Evolutionary conservation across 2,329 filamentous ascomycete species (phyloP), one percentile per base, ranked within the genome.

Genomic region (Claviceps paspali): DNA sequence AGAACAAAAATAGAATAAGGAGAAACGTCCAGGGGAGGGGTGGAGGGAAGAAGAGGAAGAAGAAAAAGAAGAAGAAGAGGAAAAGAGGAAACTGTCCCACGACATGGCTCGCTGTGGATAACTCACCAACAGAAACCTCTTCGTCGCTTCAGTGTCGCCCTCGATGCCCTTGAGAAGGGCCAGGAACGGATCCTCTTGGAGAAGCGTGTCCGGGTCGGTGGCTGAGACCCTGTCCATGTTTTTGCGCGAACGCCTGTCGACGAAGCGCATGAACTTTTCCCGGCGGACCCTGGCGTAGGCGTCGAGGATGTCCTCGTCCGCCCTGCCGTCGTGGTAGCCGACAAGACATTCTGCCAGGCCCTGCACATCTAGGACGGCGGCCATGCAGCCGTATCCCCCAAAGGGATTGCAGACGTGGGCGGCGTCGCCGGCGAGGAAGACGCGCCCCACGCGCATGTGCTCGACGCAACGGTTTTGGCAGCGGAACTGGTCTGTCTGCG

Each of bases 391-490:
- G 19, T 68, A 53, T 3, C 65, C 65, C 27, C 67, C 65, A 57
- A 67, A 68, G 15, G 65, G 64, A 42, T 68, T 68, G 45, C 65
- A 68, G n/a, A 68, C 43, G 49, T 72, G 67, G 6, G 65, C 67
- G 12, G 67, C 66, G 47, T 70, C 67, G 0, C 65, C 65, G 3
- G 64, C 66, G 3, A 71, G 53, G 11, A 67, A n/a, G 29, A 68
- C 52, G 15, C 61, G 57, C 0, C 65, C 66, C 1, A 65, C 60
- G 7, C 65, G 51, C 47, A 70, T 66, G 27, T 52, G 61, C 17
- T 60, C 56, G 2, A 63, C 65, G 36, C 63, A 63, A 19, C 67
- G 55, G 48, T 70, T 66, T 41, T 70, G 67, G 21, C 70, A 54
- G 39, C 60, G 63, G 46, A 69, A 69, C 3, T 63, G 63, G 29